Base-by-base conservation (phyloP, 306 rosid genomes). In the Quercus aquifolioides region DNA sequence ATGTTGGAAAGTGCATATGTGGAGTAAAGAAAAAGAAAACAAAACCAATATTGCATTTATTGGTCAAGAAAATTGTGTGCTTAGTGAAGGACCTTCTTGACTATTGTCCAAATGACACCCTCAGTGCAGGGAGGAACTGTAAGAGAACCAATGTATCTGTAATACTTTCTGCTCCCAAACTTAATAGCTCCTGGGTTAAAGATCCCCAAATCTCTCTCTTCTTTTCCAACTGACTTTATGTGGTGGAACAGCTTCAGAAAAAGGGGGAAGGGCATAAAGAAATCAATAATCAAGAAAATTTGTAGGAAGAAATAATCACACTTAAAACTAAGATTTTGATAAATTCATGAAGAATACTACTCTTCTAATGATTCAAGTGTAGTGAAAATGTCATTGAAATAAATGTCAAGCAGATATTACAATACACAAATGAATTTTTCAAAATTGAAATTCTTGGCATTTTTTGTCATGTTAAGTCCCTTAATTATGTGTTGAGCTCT, bases 81-180 rank as follows among this genome's bases (percentile, higher is more conserved):
- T 38, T 73, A 69, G 80, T 10, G 43, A 60, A 70, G 6, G 41
- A 88, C 98, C 97, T 92, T 88, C 19, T 83, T 83, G 43, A 77
- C 20, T 25, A 94, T 8, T 6, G 96, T 90, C 98, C 98, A 94
- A 82, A 58, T 38, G 43, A 94, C 91, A n/a, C 94, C 96, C 83
- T 92, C 92, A 20, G 88, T 83, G 68, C 98, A 92, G 2, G 98
- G 94, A 76, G 98, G 97, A 59, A 81, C 83, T 31, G 97, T 91
- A 55, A 91, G 88, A 63, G 97, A 94, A 26, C 97, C 98, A 65
- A 86, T 28, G 71, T 94, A 94, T 90, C 97, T 88, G 82, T 86
- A 92, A 71, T 94, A 94, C 65, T 85, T 88, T 75, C 87, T 72
- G 83, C 83, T 73, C 15, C 90, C 93, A 77, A 92, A 88, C 59